phyloP scores from a whole-genome alignment of 75 land plant species.

The Pinus albicaulis region DNA sequence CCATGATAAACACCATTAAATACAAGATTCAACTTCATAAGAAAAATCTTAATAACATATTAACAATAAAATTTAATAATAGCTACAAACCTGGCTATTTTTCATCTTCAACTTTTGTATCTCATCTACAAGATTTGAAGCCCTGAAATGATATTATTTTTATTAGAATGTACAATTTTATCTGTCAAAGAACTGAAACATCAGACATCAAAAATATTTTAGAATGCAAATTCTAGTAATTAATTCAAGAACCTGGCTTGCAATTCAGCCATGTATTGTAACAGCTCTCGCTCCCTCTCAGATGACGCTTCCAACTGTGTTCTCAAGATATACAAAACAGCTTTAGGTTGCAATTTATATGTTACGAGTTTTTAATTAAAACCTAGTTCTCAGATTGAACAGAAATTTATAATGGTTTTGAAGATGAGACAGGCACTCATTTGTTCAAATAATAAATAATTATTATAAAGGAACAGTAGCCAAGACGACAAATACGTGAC shows the following conservation, averaged over 20 bases:
- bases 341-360: neutral
- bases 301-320: neutral
- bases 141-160: neutral
- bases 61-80: neutral
- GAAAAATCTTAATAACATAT: neutral
- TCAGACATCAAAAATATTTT: neutral
- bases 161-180: neutral
- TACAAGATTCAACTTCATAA: neutral
- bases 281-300: neutral
- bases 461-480: too few relatives aligned
- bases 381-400: neutral
- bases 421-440: neutral
- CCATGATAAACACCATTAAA: neutral
- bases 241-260: conserved; percentile 1
- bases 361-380: neutral
- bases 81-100: neutral
- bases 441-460: too few relatives aligned
- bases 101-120: neutral
- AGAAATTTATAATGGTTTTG: neutral
- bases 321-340: neutral
- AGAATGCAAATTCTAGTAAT: neutral
- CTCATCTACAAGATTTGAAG: neutral
- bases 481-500: too few relatives aligned
- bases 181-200: neutral
- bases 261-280: neutral